Evolutionary conservation across 78 protist species (phyloP), one percentile per base, ranked within the genome.

Genomic region (Paulinella micropora): DNA sequence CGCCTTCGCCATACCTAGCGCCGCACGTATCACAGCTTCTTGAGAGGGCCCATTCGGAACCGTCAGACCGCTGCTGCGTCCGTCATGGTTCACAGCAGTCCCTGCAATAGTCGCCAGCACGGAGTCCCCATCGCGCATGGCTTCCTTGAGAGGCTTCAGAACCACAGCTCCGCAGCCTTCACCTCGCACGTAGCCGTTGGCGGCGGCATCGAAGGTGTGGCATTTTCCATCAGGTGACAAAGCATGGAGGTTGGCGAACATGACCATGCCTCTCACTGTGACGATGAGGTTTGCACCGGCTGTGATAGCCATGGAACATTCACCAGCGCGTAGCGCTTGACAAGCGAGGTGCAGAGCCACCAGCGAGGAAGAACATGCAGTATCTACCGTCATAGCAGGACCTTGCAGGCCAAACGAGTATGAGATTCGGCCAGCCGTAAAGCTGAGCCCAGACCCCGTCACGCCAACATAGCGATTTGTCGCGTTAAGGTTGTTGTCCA

Each of bases 341-440:
- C 6, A 0, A 31, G 95, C 97, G 34, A 89, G 34, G 37, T 89
- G 34, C 26, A 93, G 36, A 23, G 97, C 93, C 34, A 93, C 91
- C 51, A 96, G 91, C 29, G 96, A 91, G 3, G 91, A 51, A 9
- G 95, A 90, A 89, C 97, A 95, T 2, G 97, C 97, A 6, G 97
- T 94, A 79, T 96, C 97, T 26, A 95, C 38, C 0, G 94, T 34
- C 32, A 95, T 3, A 0, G 93, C 77, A 1, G 96, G 96, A 9
- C 97, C 97, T 32, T n/a, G n/a, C n/a, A n/a, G n/a, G n/a, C n/a
- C n/a, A n/a, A n/a, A n/a, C n/a, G n/a, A n/a, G n/a, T n/a, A n/a
- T n/a, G n/a, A n/a, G n/a, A n/a, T n/a, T n/a, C n/a, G n/a, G n/a
- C n/a, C n/a, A n/a, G n/a, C n/a, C n/a, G n/a, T n/a, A n/a, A n/a